phyloP scores from a whole-genome alignment of 225 moss, liverwort and hornwort species.

The Neckera pumila region DNA sequence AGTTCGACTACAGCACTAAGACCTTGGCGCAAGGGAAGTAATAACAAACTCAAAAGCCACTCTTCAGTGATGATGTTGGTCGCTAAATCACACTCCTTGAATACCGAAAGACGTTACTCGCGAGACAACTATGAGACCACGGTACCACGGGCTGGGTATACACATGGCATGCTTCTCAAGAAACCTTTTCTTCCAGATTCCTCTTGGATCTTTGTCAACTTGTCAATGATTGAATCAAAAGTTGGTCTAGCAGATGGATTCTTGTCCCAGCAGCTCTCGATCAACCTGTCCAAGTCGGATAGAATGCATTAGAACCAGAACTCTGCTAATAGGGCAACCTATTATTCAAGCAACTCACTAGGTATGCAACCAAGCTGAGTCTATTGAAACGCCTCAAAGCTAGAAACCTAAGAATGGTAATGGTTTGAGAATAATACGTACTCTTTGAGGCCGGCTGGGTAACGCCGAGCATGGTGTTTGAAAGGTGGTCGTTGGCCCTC shows the following conservation, averaged over 20 bases:
- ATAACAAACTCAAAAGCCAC: background rate
- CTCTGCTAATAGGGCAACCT: background rate
- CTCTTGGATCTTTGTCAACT: slow-evolving; percentile 31
- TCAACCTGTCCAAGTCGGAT: slow-evolving; percentile 33
- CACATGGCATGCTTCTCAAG: slow-evolving; percentile 11
- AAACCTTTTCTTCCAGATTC: slow-evolving; percentile 6
- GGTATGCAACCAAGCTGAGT: background rate
- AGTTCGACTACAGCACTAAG: background rate
- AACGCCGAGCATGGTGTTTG: slow-evolving; percentile 49
- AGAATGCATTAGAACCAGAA: background rate
- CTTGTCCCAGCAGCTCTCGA: slow-evolving; percentile 58
- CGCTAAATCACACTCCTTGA: background rate
- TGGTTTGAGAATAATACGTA: background rate
- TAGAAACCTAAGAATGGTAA: background rate
- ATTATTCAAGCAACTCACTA: background rate
- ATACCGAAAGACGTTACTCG: background rate
- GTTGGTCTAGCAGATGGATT: slow-evolving; percentile 34
- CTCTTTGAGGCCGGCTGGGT: slow-evolving; percentile 59
- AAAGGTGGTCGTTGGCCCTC: slow-evolving; percentile 53
- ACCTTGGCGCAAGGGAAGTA: background rate
- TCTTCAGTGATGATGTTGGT: background rate
- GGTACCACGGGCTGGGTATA: background rate
- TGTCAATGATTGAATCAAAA: slow-evolving; percentile 37
- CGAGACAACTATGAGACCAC: background rate
- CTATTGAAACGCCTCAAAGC: background rate